Conservation (phyloP, 495 filamentous ascomycete genomes). For the Talaromyces ruber region DNA sequence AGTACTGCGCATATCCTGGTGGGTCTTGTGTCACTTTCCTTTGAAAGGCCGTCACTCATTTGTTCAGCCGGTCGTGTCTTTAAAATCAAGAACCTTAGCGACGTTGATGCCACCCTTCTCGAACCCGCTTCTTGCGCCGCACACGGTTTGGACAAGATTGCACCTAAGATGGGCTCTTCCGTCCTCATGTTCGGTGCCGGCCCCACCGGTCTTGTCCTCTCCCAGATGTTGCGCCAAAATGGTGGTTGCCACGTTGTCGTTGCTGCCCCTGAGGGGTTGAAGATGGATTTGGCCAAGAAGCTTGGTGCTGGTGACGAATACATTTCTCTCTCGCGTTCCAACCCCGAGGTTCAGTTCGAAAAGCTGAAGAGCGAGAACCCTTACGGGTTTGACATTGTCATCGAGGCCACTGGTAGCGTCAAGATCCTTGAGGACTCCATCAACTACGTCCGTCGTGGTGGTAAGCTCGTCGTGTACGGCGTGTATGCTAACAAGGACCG, state of each 20-base stretch:
- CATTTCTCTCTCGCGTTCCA: constrained; percentile 48
- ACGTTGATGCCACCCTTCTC: constrained; percentile 64
- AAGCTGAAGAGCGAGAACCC: constrained; percentile 57
- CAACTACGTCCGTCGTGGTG: constrained; percentile 59
- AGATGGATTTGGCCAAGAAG: constrained; percentile 61
- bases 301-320: constrained; percentile 61
- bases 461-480: constrained; percentile 61
- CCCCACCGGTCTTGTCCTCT: constrained; percentile 54
- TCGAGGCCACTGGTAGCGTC: constrained; percentile 53
- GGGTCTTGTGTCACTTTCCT: neutral
- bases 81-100: constrained; percentile 60
- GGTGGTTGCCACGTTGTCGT: constrained; percentile 60
- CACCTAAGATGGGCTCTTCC: constrained; percentile 57
- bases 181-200: constrained; percentile 61
- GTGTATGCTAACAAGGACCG: constrained; percentile 54
- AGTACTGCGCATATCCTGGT: constrained; percentile 49
- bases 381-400: constrained; percentile 64
- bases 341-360: constrained; percentile 47
- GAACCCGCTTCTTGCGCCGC: constrained; percentile 66
- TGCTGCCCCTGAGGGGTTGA: constrained; percentile 56
- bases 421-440: constrained; percentile 63
- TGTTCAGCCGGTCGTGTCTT: constrained; percentile 55
- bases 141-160: constrained; percentile 65
- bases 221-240: constrained; percentile 54
- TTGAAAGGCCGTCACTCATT: constrained; percentile 6